These are phyloP conservation scores for Zea luxurians DNA, from an alignment of 176 grass and related monocot genomes.

Conservation along the genomic window DNA sequence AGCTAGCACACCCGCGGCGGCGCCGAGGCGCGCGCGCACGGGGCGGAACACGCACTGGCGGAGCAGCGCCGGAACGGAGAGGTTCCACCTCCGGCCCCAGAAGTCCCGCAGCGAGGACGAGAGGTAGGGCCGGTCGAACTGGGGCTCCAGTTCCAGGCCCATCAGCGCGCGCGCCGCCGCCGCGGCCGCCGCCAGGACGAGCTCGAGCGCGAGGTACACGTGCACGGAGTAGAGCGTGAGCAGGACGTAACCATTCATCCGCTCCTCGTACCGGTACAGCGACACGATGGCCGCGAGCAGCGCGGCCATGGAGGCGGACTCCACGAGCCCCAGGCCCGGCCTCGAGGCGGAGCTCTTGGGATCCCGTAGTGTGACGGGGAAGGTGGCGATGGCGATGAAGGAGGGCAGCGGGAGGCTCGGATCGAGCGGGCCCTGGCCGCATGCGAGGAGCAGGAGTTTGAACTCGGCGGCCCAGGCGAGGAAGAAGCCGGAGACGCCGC, in stretches of 20 bases:
- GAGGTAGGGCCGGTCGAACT: constrained; percentile 67
- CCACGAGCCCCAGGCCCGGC: not conserved
- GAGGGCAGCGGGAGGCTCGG: constrained; percentile 44
- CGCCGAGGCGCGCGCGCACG: constrained; percentile 44
- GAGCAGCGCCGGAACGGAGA: constrained; percentile 58
- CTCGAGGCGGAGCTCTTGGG: not conserved
- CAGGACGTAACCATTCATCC: constrained; percentile 36
- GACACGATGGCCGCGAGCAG: constrained; percentile 52
- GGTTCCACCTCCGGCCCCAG: constrained; percentile 81
- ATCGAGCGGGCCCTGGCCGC: constrained; percentile 49
- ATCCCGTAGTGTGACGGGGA: constrained; percentile 40
- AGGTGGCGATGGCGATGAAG: constrained; percentile 42
- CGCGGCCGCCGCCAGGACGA: constrained; percentile 44
- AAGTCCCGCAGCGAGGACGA: constrained; percentile 53
- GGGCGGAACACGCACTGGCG: constrained; percentile 58
- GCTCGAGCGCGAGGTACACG: constrained; percentile 60
- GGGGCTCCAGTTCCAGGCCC: constrained; percentile 56
- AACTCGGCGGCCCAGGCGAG: constrained; percentile 61
- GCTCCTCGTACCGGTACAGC: constrained; percentile 35
- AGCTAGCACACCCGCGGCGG: constrained; percentile 38
- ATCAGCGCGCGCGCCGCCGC: constrained; percentile 32
- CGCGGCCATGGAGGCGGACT: constrained; percentile 43
- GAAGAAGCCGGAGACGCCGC: constrained; percentile 63
- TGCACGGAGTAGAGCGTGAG: constrained; percentile 51
- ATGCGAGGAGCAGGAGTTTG: constrained; percentile 63